Percentiles rank a stretch among this genome's conserved stretches.
Conservation (phyloP, 495 filamentous ascomycete species). For the Talaromyces nanjingensis region DNA sequence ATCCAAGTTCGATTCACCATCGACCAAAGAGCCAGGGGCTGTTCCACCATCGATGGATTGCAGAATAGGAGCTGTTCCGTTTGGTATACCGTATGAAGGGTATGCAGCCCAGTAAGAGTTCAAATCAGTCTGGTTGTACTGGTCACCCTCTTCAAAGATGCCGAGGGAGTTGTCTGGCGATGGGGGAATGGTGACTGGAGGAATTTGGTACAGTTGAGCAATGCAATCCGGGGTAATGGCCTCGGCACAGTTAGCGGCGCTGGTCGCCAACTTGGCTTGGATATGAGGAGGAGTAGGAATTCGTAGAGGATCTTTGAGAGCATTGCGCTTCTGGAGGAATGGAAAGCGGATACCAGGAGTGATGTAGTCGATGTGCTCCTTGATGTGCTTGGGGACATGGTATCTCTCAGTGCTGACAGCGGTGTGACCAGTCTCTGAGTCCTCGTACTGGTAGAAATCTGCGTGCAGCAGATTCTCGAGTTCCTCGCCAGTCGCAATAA, state of each 20-base stretch:
- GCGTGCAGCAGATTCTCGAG: slow-evolving; percentile 50
- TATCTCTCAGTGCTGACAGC: slow-evolving; percentile 28
- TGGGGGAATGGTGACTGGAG: slow-evolving; percentile 24
- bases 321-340: slow-evolving; percentile 14
- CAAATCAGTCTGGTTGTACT: slow-evolving; percentile 48
- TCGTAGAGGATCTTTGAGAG: neutral
- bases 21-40: slow-evolving; percentile 22
- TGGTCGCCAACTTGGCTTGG: slow-evolving; percentile 25
- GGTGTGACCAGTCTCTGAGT: slow-evolving; percentile 33
- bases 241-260: slow-evolving; percentile 30
- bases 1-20: slow-evolving; percentile 42
- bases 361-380: slow-evolving; percentile 50
- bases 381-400: slow-evolving; percentile 42
- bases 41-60: slow-evolving; percentile 37
- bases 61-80: slow-evolving; percentile 35
- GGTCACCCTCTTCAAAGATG: slow-evolving; percentile 43
- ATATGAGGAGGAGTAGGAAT: slow-evolving; percentile 15
- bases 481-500: slow-evolving; percentile 44
- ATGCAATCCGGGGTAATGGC: slow-evolving; percentile 49
- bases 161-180: slow-evolving; percentile 43
- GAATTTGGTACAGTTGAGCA: slow-evolving; percentile 46
- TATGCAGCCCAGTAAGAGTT: slow-evolving; percentile 49
- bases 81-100: slow-evolving; percentile 26
- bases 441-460: slow-evolving; percentile 50
- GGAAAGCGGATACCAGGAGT: slow-evolving; percentile 37